phyloP scores from a whole-genome alignment of 805 yeast species.

The Yarrowia sp. region DNA sequence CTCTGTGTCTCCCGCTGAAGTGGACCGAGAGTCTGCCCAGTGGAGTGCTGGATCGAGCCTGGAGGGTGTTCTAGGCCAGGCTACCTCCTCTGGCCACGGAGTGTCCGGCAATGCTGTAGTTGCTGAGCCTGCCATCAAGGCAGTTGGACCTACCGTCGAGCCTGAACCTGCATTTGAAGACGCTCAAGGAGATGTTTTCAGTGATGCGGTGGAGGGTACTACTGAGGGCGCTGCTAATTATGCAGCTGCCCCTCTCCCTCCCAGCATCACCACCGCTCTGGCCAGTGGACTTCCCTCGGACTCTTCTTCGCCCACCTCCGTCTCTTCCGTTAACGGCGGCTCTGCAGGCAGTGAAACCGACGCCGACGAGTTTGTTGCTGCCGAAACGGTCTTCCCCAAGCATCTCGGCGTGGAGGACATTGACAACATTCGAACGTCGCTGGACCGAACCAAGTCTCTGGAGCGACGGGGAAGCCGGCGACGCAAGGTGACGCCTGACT shows the following conservation, averaged over 20 bases:
- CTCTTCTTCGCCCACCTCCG: constrained; percentile 9
- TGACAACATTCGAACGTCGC: constrained; percentile 48
- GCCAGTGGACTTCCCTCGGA: background rate
- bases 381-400: constrained; percentile 50
- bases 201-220: background rate
- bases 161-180: background rate
- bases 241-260: background rate
- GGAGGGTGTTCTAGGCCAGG: constrained; percentile 20
- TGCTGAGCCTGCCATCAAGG: background rate
- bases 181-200: no score
- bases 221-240: background rate
- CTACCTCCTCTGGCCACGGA: background rate
- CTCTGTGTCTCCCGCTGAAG: constrained; percentile 34
- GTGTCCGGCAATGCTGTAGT: constrained; percentile 11
- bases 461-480: constrained; percentile 49
- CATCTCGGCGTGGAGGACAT: constrained; percentile 48
- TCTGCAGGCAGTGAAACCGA: constrained; percentile 23
- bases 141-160: background rate
- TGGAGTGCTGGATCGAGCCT: constrained; percentile 21
- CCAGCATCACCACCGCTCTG: background rate
- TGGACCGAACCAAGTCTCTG: constrained; percentile 50
- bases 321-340: constrained; percentile 15
- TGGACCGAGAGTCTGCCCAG: constrained; percentile 4
- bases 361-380: constrained; percentile 43
- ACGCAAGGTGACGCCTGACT: constrained; percentile 31